Conservation (phyloP, 2,329 filamentous ascomycete species). For the Chrysosporium queenslandicum region DNA sequence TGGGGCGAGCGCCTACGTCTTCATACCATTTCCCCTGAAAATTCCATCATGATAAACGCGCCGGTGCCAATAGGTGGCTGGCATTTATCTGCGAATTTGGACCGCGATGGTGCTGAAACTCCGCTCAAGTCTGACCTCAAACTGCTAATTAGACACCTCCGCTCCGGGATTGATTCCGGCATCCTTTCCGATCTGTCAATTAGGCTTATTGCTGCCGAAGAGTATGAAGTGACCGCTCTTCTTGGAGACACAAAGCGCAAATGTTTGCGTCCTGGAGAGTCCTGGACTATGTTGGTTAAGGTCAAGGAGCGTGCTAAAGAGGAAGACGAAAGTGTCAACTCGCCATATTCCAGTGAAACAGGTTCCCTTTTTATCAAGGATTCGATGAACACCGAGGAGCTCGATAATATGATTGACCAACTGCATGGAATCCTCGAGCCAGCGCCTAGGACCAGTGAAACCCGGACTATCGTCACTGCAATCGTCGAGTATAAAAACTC, state of each 20-base stretch:
- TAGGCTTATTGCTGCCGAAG: constrained; percentile 19
- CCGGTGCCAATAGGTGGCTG: constrained; percentile 20
- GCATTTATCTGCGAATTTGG: constrained; percentile 23
- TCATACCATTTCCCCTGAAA: constrained; percentile 27
- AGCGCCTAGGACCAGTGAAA: constrained; percentile 13
- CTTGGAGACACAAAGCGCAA: constrained; percentile 18
- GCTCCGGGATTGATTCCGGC: constrained; percentile 24
- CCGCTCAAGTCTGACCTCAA: constrained; percentile 21
- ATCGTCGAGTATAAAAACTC: constrained; percentile 27
- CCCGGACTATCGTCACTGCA: constrained; percentile 23
- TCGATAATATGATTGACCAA: constrained; percentile 24
- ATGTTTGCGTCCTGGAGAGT: constrained; percentile 26
- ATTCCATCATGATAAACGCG: constrained; percentile 18
- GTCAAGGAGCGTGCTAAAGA: constrained; percentile 13
- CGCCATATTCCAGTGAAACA: neutral
- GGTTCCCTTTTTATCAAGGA: neutral
- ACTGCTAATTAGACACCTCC: constrained; percentile 23
- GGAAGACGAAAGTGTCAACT: neutral
- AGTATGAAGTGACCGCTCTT: constrained; percentile 21
- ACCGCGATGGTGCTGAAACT: constrained; percentile 12
- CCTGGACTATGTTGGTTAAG: constrained; percentile 24
- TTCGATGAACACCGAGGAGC: constrained; percentile 12
- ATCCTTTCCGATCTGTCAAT: constrained; percentile 22
- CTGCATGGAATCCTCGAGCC: constrained; percentile 24
- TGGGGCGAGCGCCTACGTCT: constrained; percentile 24